Evolutionary conservation across 768 basidiomycete species (phyloP).

Genomic region (Mycena leptocephala): DNA sequence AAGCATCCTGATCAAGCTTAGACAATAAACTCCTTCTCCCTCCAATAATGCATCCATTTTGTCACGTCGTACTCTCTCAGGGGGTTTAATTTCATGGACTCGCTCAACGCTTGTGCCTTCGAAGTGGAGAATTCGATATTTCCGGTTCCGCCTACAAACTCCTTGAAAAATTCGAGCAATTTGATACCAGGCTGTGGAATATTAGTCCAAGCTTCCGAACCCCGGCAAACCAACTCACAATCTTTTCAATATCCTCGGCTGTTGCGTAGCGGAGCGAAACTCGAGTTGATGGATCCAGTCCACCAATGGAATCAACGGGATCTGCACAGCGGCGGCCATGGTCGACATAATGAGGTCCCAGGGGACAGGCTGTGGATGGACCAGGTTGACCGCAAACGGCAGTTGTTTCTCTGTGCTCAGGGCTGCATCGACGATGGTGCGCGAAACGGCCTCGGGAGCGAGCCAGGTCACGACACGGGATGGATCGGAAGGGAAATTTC

Average conservation of each 20-base stretch:
- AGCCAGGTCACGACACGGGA: constrained; percentile 53
- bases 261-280: constrained; percentile 36
- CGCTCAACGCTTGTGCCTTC: constrained; percentile 13
- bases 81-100: neutral
- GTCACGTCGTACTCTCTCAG: neutral
- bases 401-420: constrained; percentile 35
- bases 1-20: neutral
- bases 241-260: constrained; percentile 45
- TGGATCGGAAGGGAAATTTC: constrained; percentile 26
- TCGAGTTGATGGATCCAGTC: constrained; percentile 52
- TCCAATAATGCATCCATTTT: constrained; percentile 24
- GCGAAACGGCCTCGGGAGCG: constrained; percentile 52
- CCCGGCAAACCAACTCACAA: constrained; percentile 45
- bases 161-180: constrained; percentile 18
- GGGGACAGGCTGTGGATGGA: constrained; percentile 53
- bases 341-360: constrained; percentile 47
- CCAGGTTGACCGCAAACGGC: constrained; percentile 52
- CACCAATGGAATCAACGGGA: constrained; percentile 41
- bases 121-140: neutral
- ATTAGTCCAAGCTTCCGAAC: neutral
- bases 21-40: neutral
- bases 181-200: constrained; percentile 12
- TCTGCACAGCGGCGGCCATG: constrained; percentile 38
- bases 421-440: constrained; percentile 51
- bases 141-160: neutral